Evolutionary conservation across 1,284 basidiomycete genomes (phyloP), one percentile per base, ranked within the genome.

Genomic region (Earliella scabrosa): DNA sequence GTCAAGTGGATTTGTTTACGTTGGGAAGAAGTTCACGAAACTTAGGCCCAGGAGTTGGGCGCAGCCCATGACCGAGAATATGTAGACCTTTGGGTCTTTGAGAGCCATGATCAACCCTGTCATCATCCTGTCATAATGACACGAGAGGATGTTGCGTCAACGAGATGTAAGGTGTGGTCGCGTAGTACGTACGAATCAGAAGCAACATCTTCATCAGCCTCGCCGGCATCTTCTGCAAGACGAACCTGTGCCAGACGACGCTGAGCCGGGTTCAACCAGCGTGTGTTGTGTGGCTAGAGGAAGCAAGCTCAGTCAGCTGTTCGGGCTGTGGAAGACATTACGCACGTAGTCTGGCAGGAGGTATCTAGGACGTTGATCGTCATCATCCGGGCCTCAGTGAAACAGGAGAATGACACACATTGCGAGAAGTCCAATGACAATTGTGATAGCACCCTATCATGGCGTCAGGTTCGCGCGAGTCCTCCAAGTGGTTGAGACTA

Each of bases 21-120:
- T 88, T 14, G 85, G 86, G 74, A 90, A 92, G 76, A 88, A 92
- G 61, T 86, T 83, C 50, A 87, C 83, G 68, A 88, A 91, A 43
- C 85, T 87, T 26, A 89, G 72, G 0, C 88, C 87, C 11, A 91
- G 66, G 9, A 83, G 67, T 58, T 82, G 80, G 0, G 78, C 67
- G 29, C 76, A 79, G 3, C 70, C 70, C 77, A 85, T 80, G 11
- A 88, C 36, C 43, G 83, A 75, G 60, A 92, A 85, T 20, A 90
- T 68, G 23, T 70, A 72, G 1, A 88, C 82, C 66, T 87, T 85
- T 20, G 78, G 76, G 63, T 92, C 89, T 53, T 77, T 82, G 52
- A 88, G 58, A 0, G 87, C 88, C 64, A 85, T 68, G 50, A 77
- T 76, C 16, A 90, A 68, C 1, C 87, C 87, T 24, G 73, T 70